Base-by-base conservation (phyloP, 2,329 filamentous ascomycete genomes). In the Stagonosporopsis cucurbitacearum region DNA sequence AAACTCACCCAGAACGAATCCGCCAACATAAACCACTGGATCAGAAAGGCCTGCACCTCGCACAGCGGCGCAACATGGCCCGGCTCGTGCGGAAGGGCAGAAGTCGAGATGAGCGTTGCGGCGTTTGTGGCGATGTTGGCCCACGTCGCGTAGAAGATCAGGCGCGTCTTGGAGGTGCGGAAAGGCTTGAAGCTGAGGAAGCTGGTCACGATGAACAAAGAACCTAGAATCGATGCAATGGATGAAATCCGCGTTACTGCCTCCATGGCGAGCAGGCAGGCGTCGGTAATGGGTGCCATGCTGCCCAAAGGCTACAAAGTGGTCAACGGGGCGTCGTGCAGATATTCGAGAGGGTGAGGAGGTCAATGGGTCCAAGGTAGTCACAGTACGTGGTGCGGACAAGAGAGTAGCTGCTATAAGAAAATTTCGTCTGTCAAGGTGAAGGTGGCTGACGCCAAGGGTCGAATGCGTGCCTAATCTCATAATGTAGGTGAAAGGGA, bases 81-180 rank as follows among this genome's bases (percentile, higher is more conserved):
- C 1, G 51, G 25, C 11, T 39, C 45, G 0, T 32, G 13, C 2
- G 68, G 62, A 6, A 91, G 76, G 35, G 86, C 89, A 1, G 82
- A 80, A 32, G 84, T 82, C 0, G 88, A 87, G 68, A 94, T 90
- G 30, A 94, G 75, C 0, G 91, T 92, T 1, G 87, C 90, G 17
- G 91, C 82, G 71, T 92, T 94, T 58, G 85, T 86, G 75, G 92
- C 80, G 65, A 94, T 81, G 68, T 96, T 96, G 8, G 91, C 91
- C 68, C 91, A 89, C 0, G 89, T 89, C 6, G 91, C 91, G 72
- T 89, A 95, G 73, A 96, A 94, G 9, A 94, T 87, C 0, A 96
- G 81, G 17, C 91, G 83, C 69, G 95, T 95, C 77, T 95, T 92
- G n/a, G 91, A 89, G 69, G 92, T 94, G 67, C 90, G 89, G 71